Evolutionary conservation across 2,329 filamentous ascomycete genomes (phyloP).

Genomic region (Claviceps fusiformis): DNA sequence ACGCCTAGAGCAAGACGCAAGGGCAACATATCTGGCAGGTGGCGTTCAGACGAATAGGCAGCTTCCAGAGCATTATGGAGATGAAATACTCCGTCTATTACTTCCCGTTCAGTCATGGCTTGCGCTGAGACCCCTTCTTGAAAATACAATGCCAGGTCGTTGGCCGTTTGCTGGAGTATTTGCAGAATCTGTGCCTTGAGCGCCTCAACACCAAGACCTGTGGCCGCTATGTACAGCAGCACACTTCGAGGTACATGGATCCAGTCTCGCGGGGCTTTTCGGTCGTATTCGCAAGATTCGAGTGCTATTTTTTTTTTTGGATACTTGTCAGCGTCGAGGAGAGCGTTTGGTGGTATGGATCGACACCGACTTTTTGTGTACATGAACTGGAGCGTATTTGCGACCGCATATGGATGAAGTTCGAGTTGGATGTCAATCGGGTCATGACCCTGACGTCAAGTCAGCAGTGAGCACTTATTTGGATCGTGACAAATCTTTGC

Average conservation of each 20-base stretch:
- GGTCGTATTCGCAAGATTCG: conserved; percentile 13
- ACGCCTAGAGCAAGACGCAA: conserved; percentile 19
- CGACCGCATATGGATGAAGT: conserved; percentile 14
- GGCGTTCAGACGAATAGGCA: conserved; percentile 11
- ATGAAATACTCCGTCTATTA: conserved; percentile 13
- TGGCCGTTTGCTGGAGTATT: conserved; percentile 14
- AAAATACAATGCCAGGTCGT: conserved; percentile 12
- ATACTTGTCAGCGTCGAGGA: not conserved
- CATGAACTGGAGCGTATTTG: conserved; percentile 20
- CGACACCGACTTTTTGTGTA: conserved; percentile 19
- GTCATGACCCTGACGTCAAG: conserved; percentile 14
- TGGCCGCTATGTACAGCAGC: conserved; percentile 19
- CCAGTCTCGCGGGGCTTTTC: conserved; percentile 12
- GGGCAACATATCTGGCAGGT: conserved; percentile 15
- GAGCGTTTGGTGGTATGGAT: not conserved
- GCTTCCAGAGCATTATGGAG: conserved; percentile 18
- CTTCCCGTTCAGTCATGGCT: conserved; percentile 10
- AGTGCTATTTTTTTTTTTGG: not conserved
- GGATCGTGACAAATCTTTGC: too few species aligned
- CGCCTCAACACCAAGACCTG: conserved; percentile 15
- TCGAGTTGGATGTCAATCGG: conserved; percentile 14
- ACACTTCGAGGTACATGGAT: conserved; percentile 19
- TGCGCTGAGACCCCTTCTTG: conserved; percentile 6
- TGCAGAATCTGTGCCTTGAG: conserved; percentile 16
- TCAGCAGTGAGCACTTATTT: not conserved